Evolutionary conservation across 2,329 filamentous ascomycete genomes (phyloP).

Genomic region (Scorias spongiosa): DNA sequence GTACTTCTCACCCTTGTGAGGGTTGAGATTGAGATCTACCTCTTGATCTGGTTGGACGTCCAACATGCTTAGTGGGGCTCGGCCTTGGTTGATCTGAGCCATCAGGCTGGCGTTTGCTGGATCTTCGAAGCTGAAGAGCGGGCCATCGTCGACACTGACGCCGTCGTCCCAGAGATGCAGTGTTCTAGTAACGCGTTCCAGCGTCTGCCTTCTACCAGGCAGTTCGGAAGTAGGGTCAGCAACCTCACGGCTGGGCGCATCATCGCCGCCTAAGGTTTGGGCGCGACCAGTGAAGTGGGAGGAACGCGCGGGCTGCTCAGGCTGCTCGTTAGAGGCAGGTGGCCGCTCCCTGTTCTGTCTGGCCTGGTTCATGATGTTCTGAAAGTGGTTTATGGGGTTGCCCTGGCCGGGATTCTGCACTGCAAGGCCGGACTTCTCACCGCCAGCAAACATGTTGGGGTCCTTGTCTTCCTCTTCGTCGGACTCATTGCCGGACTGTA

Average conservation of each 20-base stretch:
- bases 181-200: slow-evolving; percentile 44
- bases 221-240: slow-evolving; percentile 39
- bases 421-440: slow-evolving; percentile 66
- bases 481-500: slow-evolving; percentile 38
- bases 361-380: slow-evolving; percentile 34
- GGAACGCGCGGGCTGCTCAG: slow-evolving; percentile 5
- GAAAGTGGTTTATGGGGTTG: slow-evolving; percentile 24
- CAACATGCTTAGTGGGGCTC: slow-evolving; percentile 63
- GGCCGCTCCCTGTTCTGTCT: slow-evolving; percentile 42
- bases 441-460: slow-evolving; percentile 63
- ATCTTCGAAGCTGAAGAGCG: slow-evolving; percentile 64
- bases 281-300: slow-evolving; percentile 52
- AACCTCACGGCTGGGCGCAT: slow-evolving; percentile 52
- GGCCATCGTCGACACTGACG: slow-evolving; percentile 72
- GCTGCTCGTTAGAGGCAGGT: slow-evolving; percentile 33
- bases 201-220: slow-evolving; percentile 21
- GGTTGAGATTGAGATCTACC: slow-evolving; percentile 60
- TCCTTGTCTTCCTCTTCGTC: slow-evolving; percentile 45
- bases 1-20: slow-evolving; percentile 63
- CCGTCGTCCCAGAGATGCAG: slow-evolving; percentile 73
- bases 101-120: slow-evolving; percentile 57
- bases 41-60: slow-evolving; percentile 60
- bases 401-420: slow-evolving; percentile 47
- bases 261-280: slow-evolving; percentile 65
- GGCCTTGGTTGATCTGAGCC: slow-evolving; percentile 60